Conservation (phyloP, 371 early-diverging fungal genomes). For the Apophysomyces trapeziformis region DNA sequence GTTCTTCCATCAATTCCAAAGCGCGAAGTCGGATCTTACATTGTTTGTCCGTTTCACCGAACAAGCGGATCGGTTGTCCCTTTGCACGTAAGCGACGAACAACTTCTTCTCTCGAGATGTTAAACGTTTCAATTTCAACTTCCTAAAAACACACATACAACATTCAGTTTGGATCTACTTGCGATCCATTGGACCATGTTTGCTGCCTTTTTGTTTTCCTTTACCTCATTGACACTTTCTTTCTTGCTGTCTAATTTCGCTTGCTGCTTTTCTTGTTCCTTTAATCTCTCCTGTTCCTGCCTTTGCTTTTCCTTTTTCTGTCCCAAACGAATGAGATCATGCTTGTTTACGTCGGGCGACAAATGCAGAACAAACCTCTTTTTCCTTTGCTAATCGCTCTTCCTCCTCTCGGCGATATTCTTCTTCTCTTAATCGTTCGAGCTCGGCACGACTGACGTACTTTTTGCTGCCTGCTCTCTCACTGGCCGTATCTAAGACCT, state of each 20-base stretch:
- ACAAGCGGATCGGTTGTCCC: slow-evolving; percentile 91
- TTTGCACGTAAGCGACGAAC: slow-evolving; percentile 84
- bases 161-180: neutral
- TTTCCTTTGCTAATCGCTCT: slow-evolving; percentile 57
- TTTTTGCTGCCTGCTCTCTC: slow-evolving; percentile 54
- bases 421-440: slow-evolving; percentile 72
- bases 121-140: slow-evolving; percentile 46
- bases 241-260: slow-evolving; percentile 22
- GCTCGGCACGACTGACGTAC: slow-evolving; percentile 77
- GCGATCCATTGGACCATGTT: neutral
- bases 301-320: slow-evolving; percentile 43
- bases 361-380: slow-evolving; percentile 26
- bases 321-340: neutral
- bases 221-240: slow-evolving; percentile 18
- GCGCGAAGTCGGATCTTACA: slow-evolving; percentile 84
- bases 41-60: slow-evolving; percentile 87
- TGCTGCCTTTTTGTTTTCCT: neutral
- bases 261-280: slow-evolving; percentile 29
- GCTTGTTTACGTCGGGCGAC: neutral
- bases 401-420: slow-evolving; percentile 64
- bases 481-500: slow-evolving; percentile 44
- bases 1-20: slow-evolving; percentile 87
- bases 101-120: slow-evolving; percentile 82
- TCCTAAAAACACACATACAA: slow-evolving; percentile 22
- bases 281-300: slow-evolving; percentile 36